Conservation (phyloP, 129 eudicot genomes). For the Flaveria linearis region DNA sequence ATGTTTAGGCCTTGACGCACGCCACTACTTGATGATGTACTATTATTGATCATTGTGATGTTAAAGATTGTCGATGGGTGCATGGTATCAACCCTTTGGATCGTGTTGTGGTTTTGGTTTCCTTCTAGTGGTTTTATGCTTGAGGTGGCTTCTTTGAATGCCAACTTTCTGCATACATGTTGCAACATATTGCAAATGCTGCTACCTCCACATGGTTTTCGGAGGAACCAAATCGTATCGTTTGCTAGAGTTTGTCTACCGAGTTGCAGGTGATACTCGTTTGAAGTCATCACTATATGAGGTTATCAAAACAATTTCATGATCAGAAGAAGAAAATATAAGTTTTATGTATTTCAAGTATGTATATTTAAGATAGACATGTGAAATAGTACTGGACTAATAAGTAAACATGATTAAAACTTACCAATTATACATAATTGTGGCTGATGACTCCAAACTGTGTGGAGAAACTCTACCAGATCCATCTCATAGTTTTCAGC, state of each 20-base stretch:
- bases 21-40: background rate
- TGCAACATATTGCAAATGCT: constrained; percentile 18
- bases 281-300: constrained; percentile 25
- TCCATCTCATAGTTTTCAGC: constrained; percentile 16
- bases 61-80: background rate
- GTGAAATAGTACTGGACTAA: background rate
- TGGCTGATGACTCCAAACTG: constrained; percentile 13
- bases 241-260: background rate
- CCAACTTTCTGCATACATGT: background rate
- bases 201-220: constrained; percentile 20
- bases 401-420: background rate
- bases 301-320: background rate
- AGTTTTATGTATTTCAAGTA: background rate
- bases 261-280: background rate
- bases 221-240: constrained; percentile 9
- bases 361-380: background rate
- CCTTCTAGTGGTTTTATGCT: background rate
- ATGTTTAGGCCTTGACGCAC: constrained; percentile 8
- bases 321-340: background rate
- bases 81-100: background rate
- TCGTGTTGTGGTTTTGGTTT: background rate
- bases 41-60: background rate
- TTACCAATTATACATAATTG: constrained; percentile 27
- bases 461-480: constrained; percentile 17
- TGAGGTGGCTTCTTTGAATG: background rate